Evolutionary conservation across 371 early-diverging fungal species (phyloP).

Genomic region (Rhizopus stolonifer): DNA sequence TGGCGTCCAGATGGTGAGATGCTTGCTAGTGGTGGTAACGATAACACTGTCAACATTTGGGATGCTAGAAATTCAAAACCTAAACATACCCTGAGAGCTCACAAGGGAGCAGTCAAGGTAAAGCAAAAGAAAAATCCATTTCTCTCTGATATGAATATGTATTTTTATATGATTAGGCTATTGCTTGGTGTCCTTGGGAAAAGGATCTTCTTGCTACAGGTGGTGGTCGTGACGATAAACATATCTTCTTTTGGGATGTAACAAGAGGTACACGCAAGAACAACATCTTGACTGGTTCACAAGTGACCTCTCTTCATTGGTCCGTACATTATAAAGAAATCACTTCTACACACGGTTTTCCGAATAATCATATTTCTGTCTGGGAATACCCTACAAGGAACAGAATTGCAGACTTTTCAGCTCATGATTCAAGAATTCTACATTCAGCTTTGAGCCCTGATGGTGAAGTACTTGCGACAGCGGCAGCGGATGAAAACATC

Average conservation of each 20-base stretch:
- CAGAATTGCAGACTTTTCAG: conserved; percentile 78
- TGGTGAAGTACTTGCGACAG: conserved; percentile 89
- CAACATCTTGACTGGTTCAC: conserved; percentile 84
- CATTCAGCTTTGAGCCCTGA: conserved; percentile 92
- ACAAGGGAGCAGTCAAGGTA: conserved; percentile 90
- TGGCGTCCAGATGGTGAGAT: conserved; percentile 88
- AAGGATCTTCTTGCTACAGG: conserved; percentile 91
- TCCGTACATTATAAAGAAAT: conserved; percentile 93
- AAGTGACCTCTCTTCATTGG: conserved; percentile 94
- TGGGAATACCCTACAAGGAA: conserved; percentile 89
- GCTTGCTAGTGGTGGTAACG: conserved; percentile 98
- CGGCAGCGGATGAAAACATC: conserved; percentile 93
- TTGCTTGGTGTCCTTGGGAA: conserved; percentile 99
- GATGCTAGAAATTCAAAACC: conserved; percentile 70
- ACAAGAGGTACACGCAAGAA: conserved; percentile 64
- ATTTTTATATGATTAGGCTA: conserved; percentile 63
- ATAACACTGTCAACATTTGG: conserved; percentile 95
- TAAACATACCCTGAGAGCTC: conserved; percentile 70
- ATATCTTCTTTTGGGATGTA: conserved; percentile 96
- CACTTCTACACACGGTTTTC: conserved; percentile 92
- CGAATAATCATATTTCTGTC: conserved; percentile 83
- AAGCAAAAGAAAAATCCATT: not conserved
- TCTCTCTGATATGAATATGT: not conserved
- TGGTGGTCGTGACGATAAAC: conserved; percentile 93
- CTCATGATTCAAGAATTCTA: conserved; percentile 90